Evolutionary conservation across 805 yeast species (phyloP).

Genomic region (Wickerhamiella sorbophila): DNA sequence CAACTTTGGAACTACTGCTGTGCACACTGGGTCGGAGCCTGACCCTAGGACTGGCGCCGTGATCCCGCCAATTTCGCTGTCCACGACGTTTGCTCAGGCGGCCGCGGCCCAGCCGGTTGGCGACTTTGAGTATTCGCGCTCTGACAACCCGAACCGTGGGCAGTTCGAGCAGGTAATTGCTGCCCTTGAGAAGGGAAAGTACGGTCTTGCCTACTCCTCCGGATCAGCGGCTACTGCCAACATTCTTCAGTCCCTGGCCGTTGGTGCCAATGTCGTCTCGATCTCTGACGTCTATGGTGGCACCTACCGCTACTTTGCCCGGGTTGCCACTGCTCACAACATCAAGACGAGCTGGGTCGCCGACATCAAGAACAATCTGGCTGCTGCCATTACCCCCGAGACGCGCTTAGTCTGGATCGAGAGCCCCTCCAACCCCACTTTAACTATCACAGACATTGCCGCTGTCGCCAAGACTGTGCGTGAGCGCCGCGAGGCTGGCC

Average conservation of each 20-base stretch:
- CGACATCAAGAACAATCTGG: conserved; percentile 46
- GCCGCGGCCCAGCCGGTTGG: conserved; percentile 70
- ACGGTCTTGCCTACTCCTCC: conserved; percentile 58
- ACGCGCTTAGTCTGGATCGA: conserved; percentile 78
- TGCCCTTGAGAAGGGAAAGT: conserved; percentile 58
- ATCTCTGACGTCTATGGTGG: conserved; percentile 87
- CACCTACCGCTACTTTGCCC: conserved; percentile 78
- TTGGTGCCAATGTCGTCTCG: conserved; percentile 53
- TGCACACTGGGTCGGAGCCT: conserved; percentile 66
- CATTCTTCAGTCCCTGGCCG: conserved; percentile 56
- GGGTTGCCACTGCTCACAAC: conserved; percentile 71
- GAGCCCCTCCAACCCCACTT: conserved; percentile 79
- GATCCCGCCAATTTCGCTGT: conserved; percentile 66
- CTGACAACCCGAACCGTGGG: conserved; percentile 76
- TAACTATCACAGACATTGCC: conserved; percentile 60
- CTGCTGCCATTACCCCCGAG: conserved; percentile 38
- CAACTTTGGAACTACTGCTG: conserved; percentile 62
- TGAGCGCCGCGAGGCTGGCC: conserved; percentile 31
- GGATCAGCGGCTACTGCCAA: conserved; percentile 78
- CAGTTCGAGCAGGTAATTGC: conserved; percentile 70
- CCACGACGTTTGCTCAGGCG: conserved; percentile 73
- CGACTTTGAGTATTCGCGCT: conserved; percentile 68
- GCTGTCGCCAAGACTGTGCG: conserved; percentile 44
- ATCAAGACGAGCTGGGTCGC: conserved; percentile 54
- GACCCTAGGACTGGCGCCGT: conserved; percentile 74